A percentile compares a stretch with the other conserved stretches of the same genome.
Evolutionary conservation across 345 rosid genomes (phyloP).

Genomic region (Camelina laxa): DNA sequence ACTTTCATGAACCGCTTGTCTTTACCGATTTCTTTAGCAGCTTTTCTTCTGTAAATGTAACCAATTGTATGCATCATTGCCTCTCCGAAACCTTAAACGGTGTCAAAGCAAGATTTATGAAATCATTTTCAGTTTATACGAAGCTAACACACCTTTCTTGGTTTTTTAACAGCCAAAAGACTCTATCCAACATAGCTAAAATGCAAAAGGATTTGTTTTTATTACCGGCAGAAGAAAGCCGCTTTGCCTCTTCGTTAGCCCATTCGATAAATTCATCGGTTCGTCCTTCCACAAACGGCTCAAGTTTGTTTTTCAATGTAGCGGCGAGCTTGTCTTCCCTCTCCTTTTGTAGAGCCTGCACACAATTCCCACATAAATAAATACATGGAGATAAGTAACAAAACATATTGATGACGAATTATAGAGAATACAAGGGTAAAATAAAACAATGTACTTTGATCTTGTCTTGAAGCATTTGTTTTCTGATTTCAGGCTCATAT

Average conservation of each 20-base stretch:
- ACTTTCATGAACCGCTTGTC: conserved; percentile 85
- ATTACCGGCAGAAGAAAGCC: conserved; percentile 77
- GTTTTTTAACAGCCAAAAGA: background rate
- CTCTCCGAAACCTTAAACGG: conserved; percentile 80
- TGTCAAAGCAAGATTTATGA: conserved; percentile 16
- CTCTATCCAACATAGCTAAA: background rate
- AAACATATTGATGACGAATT: background rate
- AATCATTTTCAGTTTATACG: conserved; percentile 36
- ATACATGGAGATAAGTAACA: background rate
- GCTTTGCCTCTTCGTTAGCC: conserved; percentile 76
- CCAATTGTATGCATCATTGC: conserved; percentile 96
- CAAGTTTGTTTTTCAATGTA: conserved; percentile 64
- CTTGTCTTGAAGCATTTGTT: conserved; percentile 68
- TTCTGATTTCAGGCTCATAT: conserved; percentile 51
- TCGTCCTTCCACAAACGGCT: conserved; percentile 71
- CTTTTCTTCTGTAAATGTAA: conserved; percentile 90
- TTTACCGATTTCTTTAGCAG: conserved; percentile 88
- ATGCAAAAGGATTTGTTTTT: background rate
- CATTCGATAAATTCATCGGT: conserved; percentile 62
- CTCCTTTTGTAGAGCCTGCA: conserved; percentile 73
- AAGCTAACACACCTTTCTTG: background rate
- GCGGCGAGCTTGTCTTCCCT: conserved; percentile 75
- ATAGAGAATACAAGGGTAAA: background rate
- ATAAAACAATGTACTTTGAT: conserved; percentile 54
- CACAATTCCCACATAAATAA: background rate